These are phyloP conservation scores for Babesia divergens DNA, from an alignment of 169 alveolate species.

Conservation along the genomic window DNA sequence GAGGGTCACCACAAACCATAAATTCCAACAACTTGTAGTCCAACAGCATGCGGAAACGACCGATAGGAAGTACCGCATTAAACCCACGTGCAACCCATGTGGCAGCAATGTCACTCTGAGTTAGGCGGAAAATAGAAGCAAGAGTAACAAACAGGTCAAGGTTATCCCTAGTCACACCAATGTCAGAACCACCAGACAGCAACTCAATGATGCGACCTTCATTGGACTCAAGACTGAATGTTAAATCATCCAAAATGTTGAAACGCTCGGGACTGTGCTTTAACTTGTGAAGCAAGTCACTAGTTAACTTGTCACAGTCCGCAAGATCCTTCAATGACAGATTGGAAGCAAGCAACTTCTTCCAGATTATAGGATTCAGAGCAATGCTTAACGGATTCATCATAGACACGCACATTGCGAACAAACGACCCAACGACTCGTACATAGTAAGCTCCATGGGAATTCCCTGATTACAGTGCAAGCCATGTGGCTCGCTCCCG, in stretches of 20 bases:
- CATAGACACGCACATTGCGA: conserved; percentile 86
- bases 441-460: conserved; percentile 79
- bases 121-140: conserved; percentile 78
- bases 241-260: conserved; percentile 21
- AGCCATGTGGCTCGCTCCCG: conserved; percentile 30
- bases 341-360: conserved; percentile 72
- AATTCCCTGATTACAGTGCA: conserved; percentile 22
- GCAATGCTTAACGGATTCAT: conserved; percentile 82
- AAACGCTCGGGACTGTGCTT: background rate
- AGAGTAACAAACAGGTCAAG: conserved; percentile 77
- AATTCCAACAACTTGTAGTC: conserved; percentile 79
- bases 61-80: conserved; percentile 85
- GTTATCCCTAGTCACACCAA: conserved; percentile 76
- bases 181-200: conserved; percentile 70
- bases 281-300: conserved; percentile 33
- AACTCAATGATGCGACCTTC: conserved; percentile 42
- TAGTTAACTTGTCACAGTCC: conserved; percentile 54
- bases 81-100: conserved; percentile 80
- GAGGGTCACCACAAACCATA: conserved; percentile 87
- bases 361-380: conserved; percentile 87
- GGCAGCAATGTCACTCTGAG: conserved; percentile 77
- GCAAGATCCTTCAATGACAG: conserved; percentile 45
- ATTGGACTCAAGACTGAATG: conserved; percentile 41
- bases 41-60: conserved; percentile 83
- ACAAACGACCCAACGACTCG: conserved; percentile 87